These are phyloP conservation scores for Hypholoma sublateritium DNA, from an alignment of 768 basidiomycete genomes.

Conservation along the genomic window DNA sequence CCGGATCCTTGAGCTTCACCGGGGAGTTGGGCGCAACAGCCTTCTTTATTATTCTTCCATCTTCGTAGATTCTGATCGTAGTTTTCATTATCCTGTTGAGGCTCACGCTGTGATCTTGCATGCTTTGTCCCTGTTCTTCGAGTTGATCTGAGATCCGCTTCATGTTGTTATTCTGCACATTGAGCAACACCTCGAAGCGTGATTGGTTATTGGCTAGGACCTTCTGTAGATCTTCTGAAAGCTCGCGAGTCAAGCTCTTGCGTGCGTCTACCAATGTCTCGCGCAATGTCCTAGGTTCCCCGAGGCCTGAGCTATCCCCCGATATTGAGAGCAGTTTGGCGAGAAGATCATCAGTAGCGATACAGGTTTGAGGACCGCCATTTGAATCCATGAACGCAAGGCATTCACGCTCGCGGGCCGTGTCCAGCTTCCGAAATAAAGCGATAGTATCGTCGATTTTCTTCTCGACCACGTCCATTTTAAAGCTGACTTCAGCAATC, in stretches of 20 bases:
- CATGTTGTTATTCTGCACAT: constrained; percentile 12
- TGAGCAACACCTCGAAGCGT: constrained; percentile 12
- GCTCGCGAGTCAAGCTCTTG: not conserved
- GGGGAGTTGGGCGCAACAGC: constrained; percentile 1
- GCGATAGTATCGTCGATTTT: constrained; percentile 22
- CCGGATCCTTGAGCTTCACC: constrained; percentile 12
- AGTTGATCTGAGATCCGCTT: constrained; percentile 6
- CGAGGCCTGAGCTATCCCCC: constrained; percentile 9
- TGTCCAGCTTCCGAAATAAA: constrained; percentile 32
- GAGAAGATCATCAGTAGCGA: constrained; percentile 30
- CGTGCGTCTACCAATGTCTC: not conserved
- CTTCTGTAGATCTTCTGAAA: constrained; percentile 6
- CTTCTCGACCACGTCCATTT: constrained; percentile 20
- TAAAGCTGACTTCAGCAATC: constrained; percentile 17
- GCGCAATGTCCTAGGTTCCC: not conserved
- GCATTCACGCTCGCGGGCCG: constrained; percentile 32
- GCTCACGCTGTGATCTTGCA: constrained; percentile 4
- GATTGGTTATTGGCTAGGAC: constrained; percentile 3
- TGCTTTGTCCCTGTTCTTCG: constrained; percentile 1
- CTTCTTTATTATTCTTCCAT: constrained; percentile 11
- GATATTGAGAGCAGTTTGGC: constrained; percentile 21
- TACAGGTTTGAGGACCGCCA: constrained; percentile 30
- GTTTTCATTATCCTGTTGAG: constrained; percentile 9
- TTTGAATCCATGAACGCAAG: constrained; percentile 29
- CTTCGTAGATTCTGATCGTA: constrained; percentile 10